A percentile compares a stretch with the other conserved stretches of the same genome.
These are phyloP conservation scores for Boletus reticulatus DNA, from an alignment of 768 basidiomycete genomes.

Conservation along the genomic window DNA sequence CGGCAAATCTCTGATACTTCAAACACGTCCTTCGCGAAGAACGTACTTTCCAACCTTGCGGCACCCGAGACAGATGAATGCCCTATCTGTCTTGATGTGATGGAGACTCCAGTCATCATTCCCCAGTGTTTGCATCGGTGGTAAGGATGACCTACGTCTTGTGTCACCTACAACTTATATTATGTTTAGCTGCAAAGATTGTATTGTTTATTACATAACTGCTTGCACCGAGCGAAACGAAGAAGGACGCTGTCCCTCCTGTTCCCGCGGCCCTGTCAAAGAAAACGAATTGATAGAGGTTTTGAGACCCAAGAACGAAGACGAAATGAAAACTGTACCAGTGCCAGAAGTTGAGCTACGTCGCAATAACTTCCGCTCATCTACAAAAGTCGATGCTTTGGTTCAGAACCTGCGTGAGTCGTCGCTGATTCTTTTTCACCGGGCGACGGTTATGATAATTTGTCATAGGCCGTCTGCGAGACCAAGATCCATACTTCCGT, in stretches of 20 bases:
- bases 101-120: constrained; percentile 67
- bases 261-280: constrained; percentile 66
- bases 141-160: constrained; percentile 37
- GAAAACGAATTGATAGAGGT: constrained; percentile 65
- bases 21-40: constrained; percentile 53
- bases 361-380: constrained; percentile 83
- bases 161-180: background rate
- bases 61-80: constrained; percentile 63
- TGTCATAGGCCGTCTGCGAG: constrained; percentile 52
- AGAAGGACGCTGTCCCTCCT: constrained; percentile 77
- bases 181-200: constrained; percentile 77
- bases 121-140: constrained; percentile 77
- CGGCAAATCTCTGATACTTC: constrained; percentile 26
- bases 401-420: constrained; percentile 64
- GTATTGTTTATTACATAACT: constrained; percentile 72
- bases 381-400: constrained; percentile 88
- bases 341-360: constrained; percentile 54
- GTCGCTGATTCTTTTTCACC: background rate
- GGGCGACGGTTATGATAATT: background rate
- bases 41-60: constrained; percentile 59
- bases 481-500: constrained; percentile 74
- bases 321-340: background rate
- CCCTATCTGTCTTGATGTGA: constrained; percentile 77
- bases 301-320: constrained; percentile 33
- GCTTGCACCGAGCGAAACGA: constrained; percentile 68